Percentiles rank a stretch among this genome's conserved stretches.
These are phyloP conservation scores for Fusarium multiceps DNA, from an alignment of 2,329 filamentous ascomycete genomes.

Conservation along the genomic window DNA sequence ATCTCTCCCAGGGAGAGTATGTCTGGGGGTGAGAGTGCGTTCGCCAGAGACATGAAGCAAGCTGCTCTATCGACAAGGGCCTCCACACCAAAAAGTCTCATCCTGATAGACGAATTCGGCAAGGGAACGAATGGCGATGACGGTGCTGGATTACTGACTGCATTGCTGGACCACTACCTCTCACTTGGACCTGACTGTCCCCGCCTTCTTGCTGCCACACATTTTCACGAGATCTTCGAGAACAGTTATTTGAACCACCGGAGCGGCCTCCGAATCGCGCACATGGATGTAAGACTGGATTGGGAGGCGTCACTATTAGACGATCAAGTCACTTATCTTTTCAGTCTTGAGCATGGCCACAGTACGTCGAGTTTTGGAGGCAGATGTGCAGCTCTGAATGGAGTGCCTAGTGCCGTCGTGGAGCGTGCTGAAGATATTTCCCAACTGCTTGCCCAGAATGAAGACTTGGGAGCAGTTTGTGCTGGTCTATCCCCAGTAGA, in stretches of 20 bases:
- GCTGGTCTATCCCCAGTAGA: slow-evolving; percentile 74
- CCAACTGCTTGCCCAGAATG: slow-evolving; percentile 73
- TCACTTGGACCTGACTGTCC: slow-evolving; percentile 59
- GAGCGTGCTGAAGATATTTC: slow-evolving; percentile 80
- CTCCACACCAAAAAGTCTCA: slow-evolving; percentile 78
- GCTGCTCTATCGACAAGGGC: slow-evolving; percentile 80
- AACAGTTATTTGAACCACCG: slow-evolving; percentile 64
- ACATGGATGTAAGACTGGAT: slow-evolving; percentile 78
- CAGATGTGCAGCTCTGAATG: slow-evolving; percentile 87
- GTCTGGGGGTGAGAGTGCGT: slow-evolving; percentile 69
- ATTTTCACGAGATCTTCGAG: slow-evolving; percentile 80
- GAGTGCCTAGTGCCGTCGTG: slow-evolving; percentile 78
- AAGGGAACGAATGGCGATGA: slow-evolving; percentile 71
- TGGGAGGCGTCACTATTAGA: slow-evolving; percentile 60
- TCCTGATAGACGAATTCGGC: slow-evolving; percentile 94
- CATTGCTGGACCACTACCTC: slow-evolving; percentile 68
- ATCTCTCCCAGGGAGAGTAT: slow-evolving; percentile 79
- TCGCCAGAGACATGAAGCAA: slow-evolving; percentile 86
- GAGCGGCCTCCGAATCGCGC: slow-evolving; percentile 67
- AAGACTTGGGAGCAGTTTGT: slow-evolving; percentile 80
- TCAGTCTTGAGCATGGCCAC: slow-evolving; percentile 73
- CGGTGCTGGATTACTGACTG: slow-evolving; percentile 68
- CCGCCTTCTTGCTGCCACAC: slow-evolving; percentile 70
- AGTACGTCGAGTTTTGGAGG: slow-evolving; percentile 87
- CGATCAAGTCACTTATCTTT: slow-evolving; percentile 79